Evolutionary conservation across 2,329 filamentous ascomycete species (phyloP), one percentile per base, ranked within the genome.

Genomic region (Penicillium sp.): DNA sequence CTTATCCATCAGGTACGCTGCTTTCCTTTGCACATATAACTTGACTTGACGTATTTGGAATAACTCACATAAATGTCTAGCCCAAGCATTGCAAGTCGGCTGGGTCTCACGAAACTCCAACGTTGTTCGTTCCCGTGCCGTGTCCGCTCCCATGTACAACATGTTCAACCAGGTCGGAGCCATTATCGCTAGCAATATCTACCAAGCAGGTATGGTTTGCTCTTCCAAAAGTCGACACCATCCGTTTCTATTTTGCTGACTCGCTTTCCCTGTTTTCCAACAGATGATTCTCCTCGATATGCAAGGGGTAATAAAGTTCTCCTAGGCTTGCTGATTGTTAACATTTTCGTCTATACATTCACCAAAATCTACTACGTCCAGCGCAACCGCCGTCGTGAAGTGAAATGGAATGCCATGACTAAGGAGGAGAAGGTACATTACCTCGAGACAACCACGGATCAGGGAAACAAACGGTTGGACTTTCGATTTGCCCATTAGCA

Each of bases 271-370:
- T 33, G 28, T 33, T 33, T 33, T 6, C 28, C 28, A 38, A 24
- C 51, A 5, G 79, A 82, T 43, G 82, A 84, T 62, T 73, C 76
- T 62, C 81, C 82, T 1, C 67, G 80, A 20, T 84, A 83, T 59
- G 69, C 71, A 5, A 71, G 74, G 0, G 80, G 80, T 0, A 82
- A 82, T 63, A 76, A 72, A 59, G 71, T 79, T 8, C 67, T 84
- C 6, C 67, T 83, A 11, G 79, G 67, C 0, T 76, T 83, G 40
- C 71, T 73, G 4, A 71, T 70, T n/a, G 76, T 73, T 59, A 83
- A 81, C 54, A 75, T 83, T 47, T 66, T 77, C 0, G 61, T 74
- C 0, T 82, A 83, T 50, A 11, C 81, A n/a, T 68, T 70, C 12
- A 64, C 64, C 11, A 71, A 71, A 59, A 28, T 51, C 2, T 71